These are phyloP conservation scores for Hypomontagnella monticulosa DNA, from an alignment of 495 filamentous ascomycete genomes.

Conservation along the genomic window DNA sequence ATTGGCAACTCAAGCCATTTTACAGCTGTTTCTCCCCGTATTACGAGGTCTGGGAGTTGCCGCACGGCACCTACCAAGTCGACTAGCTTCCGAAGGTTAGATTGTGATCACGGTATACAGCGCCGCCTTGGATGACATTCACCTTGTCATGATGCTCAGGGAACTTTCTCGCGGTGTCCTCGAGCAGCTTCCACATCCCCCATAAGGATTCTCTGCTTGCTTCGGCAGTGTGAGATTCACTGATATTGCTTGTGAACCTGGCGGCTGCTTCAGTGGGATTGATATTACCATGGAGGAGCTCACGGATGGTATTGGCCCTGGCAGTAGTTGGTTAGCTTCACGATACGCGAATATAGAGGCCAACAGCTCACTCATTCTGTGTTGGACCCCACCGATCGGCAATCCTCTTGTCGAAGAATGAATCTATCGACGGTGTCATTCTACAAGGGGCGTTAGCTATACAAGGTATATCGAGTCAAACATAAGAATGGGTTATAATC, in stretches of 20 bases:
- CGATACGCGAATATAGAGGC: neutral
- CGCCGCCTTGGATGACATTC: neutral
- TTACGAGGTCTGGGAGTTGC: conserved; percentile 16
- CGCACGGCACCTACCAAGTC: conserved; percentile 20
- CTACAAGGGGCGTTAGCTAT: neutral
- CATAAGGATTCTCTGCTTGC: conserved; percentile 1
- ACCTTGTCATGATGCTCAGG: conserved; percentile 25
- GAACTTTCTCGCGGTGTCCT: conserved; percentile 24
- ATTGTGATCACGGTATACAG: neutral
- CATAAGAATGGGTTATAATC: no score
- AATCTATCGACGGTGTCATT: conserved; percentile 28
- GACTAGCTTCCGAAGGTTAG: conserved; percentile 23
- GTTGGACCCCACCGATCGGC: conserved; percentile 17
- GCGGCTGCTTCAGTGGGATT: conserved; percentile 16
- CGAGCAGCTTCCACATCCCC: conserved; percentile 20
- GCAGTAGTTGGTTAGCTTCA: neutral
- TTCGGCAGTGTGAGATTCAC: conserved; percentile 5
- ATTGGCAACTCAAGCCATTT: conserved; percentile 24
- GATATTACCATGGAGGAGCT: conserved; percentile 19
- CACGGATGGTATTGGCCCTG: conserved; percentile 21
- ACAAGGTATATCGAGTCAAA: no score
- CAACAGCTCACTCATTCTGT: conserved; percentile 18
- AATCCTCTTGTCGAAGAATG: conserved; percentile 23
- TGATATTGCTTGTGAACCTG: conserved; percentile 13
- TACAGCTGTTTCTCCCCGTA: conserved; percentile 20